Conservation (phyloP, 768 basidiomycete species). For the Termitomyces sp. region DNA sequence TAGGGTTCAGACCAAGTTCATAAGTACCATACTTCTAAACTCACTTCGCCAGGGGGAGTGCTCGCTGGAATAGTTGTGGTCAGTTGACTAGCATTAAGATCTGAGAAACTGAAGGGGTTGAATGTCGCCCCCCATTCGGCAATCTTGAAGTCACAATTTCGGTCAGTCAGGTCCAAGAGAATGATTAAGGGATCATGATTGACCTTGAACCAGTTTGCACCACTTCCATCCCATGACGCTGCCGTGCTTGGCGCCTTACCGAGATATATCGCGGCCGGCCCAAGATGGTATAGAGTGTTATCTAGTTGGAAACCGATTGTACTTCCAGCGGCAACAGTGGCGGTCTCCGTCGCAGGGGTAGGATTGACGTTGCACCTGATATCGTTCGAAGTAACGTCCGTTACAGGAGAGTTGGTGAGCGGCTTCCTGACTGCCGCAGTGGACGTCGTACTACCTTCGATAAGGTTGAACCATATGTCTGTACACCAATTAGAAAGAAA, state of each 20-base stretch:
- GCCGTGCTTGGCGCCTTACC: slow-evolving; percentile 30
- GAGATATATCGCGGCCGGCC: slow-evolving; percentile 25
- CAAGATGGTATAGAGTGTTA: slow-evolving; percentile 22
- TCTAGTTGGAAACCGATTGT: slow-evolving; percentile 22
- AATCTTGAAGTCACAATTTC: slow-evolving; percentile 6
- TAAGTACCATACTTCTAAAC: background rate
- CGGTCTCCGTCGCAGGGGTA: slow-evolving; percentile 16
- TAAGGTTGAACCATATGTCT: slow-evolving; percentile 7
- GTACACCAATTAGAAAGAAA: background rate
- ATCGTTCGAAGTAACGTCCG: slow-evolving; percentile 16
- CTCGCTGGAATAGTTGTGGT: slow-evolving; percentile 23
- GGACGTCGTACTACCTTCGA: background rate
- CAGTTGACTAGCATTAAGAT: slow-evolving; percentile 17
- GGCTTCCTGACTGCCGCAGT: slow-evolving; percentile 4
- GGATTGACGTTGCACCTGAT: slow-evolving; percentile 19
- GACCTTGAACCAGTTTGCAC: slow-evolving; percentile 36
- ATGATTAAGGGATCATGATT: background rate
- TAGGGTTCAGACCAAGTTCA: background rate
- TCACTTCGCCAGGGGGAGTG: slow-evolving; percentile 24
- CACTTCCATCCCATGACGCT: slow-evolving; percentile 29
- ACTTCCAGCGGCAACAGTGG: slow-evolving; percentile 20
- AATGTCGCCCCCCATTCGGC: slow-evolving; percentile 21
- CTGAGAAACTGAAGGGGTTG: slow-evolving; percentile 18
- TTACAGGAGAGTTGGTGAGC: slow-evolving; percentile 12
- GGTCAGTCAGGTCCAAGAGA: background rate